Evolutionary conservation across 345 rosid genomes (phyloP).

Genomic region (Syzygium jambos): DNA sequence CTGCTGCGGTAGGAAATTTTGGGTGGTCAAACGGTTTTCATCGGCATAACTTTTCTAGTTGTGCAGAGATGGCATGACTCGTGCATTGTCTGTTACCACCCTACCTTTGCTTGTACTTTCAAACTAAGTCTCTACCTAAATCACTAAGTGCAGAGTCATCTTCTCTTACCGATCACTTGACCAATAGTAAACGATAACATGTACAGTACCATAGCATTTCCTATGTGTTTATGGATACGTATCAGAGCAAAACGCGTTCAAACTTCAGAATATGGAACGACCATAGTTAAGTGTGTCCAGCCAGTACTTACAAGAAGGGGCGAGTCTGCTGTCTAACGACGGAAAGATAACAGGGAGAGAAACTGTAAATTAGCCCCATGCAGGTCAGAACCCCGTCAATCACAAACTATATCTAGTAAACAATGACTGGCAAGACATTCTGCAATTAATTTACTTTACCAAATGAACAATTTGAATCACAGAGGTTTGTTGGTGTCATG

Average conservation of each 20-base stretch:
- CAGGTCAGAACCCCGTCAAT: neutral
- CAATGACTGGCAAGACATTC: neutral
- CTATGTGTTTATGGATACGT: neutral
- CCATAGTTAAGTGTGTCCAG: neutral
- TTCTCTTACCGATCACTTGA: neutral
- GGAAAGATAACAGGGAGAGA: neutral
- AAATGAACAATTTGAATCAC: slow-evolving; percentile 8
- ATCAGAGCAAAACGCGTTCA: neutral
- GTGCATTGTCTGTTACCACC: neutral
- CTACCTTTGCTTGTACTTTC: neutral
- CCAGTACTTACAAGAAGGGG: neutral
- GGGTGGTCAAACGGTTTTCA: neutral
- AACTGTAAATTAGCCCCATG: neutral
- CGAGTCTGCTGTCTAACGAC: neutral
- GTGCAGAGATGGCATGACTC: neutral
- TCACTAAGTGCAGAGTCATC: neutral
- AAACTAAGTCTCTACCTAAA: neutral
- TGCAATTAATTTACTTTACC: neutral
- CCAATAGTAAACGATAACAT: neutral
- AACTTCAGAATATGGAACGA: neutral
- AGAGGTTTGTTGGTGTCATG: neutral
- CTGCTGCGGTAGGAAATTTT: neutral
- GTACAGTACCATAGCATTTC: neutral
- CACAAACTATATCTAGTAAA: neutral
- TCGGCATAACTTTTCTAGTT: neutral